A percentile compares a stretch with the other conserved stretches of the same genome.
Evolutionary conservation across 192 early-diverging fungal genomes (phyloP).

Genomic region (Umbelopsis sp.): DNA sequence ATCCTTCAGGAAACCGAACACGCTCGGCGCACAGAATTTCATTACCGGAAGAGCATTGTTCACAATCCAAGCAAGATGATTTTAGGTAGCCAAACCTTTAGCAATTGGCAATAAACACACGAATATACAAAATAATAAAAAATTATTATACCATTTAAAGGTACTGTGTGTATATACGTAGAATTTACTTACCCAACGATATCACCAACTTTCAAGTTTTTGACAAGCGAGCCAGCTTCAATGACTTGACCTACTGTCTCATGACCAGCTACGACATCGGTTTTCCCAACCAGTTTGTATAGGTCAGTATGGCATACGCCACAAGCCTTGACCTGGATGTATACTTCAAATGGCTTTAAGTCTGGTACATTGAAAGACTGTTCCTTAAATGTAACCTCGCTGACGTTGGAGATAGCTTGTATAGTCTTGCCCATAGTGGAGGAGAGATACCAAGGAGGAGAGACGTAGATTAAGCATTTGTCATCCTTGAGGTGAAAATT

Average conservation of each 20-base stretch:
- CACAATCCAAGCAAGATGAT: conserved; percentile 55
- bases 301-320: conserved; percentile 31
- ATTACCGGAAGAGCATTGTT: conserved; percentile 48
- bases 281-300: conserved; percentile 6
- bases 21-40: conserved; percentile 58
- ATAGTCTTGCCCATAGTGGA: conserved; percentile 20
- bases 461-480: not conserved
- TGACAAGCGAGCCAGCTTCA: conserved; percentile 59
- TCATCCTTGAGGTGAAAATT: not conserved
- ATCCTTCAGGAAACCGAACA: conserved; percentile 55
- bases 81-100: conserved; percentile 56
- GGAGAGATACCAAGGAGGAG: not conserved
- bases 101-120: conserved; percentile 32
- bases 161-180: no score
- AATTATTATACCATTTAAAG: not conserved
- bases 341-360: conserved; percentile 11
- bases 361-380: not conserved
- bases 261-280: conserved; percentile 47
- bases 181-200: conserved; percentile 48
- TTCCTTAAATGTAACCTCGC: conserved; percentile 13
- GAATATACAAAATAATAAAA: not conserved
- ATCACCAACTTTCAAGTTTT: conserved; percentile 58
- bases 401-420: conserved; percentile 4
- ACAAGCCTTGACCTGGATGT: conserved; percentile 24
- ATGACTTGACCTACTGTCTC: conserved; percentile 70